These are phyloP conservation scores for Ustilago cynodontis DNA, from an alignment of 1,284 basidiomycete species.

Conservation along the genomic window DNA sequence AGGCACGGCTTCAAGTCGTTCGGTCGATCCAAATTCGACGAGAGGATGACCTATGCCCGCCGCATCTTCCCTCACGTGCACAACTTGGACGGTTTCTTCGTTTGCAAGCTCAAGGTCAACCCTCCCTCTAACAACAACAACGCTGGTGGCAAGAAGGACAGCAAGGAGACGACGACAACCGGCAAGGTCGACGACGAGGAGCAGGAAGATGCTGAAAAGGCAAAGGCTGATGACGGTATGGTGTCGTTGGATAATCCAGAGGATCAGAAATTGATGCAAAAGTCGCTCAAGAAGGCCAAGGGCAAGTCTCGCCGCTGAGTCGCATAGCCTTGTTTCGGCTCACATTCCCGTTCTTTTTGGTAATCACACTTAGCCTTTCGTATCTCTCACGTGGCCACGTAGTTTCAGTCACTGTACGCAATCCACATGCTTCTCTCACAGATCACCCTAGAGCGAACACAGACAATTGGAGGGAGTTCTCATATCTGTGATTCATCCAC, in stretches of 20 bases:
- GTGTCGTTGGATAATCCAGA: conserved; percentile 43
- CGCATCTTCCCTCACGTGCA: conserved; percentile 70
- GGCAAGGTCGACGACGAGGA: conserved; percentile 6
- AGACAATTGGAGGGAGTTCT: background rate
- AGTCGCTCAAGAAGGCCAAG: conserved; percentile 45
- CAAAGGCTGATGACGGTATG: conserved; percentile 13
- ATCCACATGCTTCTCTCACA: background rate
- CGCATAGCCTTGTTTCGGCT: background rate
- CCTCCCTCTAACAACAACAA: conserved; percentile 42
- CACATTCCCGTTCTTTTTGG: background rate
- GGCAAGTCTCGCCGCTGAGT: conserved; percentile 27
- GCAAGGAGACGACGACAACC: background rate
- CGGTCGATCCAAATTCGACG: conserved; percentile 88
- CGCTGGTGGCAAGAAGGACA: background rate
- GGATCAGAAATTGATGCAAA: conserved; percentile 51
- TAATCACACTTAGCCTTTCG: background rate
- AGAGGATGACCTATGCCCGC: conserved; percentile 75
- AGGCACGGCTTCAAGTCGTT: conserved; percentile 89
- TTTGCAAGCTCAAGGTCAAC: conserved; percentile 93
- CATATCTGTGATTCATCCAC: background rate
- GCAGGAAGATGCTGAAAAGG: background rate
- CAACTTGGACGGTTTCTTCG: conserved; percentile 96
- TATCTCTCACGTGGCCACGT: background rate
- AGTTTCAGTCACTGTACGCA: background rate
- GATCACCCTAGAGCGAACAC: no score